phyloP scores from a whole-genome alignment of 2,329 filamentous ascomycete genomes.

The Coniochaeta ligniaria region DNA sequence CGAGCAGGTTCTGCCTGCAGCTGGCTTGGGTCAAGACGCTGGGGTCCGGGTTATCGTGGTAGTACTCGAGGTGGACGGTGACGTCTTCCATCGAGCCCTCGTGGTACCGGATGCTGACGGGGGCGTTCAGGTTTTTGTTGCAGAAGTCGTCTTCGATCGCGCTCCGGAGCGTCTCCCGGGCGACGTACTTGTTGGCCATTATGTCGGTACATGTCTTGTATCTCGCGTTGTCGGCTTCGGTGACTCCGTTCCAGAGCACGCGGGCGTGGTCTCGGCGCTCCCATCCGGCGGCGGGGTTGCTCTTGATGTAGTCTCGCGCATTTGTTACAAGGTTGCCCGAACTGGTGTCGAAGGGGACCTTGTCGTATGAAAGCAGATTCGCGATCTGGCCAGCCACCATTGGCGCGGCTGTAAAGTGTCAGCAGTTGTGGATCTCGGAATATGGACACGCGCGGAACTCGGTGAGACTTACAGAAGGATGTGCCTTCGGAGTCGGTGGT shows the following conservation, averaged over 20 bases:
- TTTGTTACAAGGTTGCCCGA: not conserved
- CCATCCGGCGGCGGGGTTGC: not conserved
- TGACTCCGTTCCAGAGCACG: not conserved
- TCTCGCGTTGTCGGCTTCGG: not conserved
- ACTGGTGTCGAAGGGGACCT: not conserved
- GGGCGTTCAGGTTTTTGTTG: not conserved
- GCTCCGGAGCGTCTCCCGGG: not conserved
- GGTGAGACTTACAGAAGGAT: not conserved
- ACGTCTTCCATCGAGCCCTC: not conserved
- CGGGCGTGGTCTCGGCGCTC: not conserved
- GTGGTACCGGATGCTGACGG: not conserved
- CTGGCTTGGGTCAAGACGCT: not conserved
- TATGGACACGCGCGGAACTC: not conserved
- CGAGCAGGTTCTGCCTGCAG: not conserved
- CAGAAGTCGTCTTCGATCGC: constrained; percentile 1
- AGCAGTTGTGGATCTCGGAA: not conserved
- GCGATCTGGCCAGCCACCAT: not conserved
- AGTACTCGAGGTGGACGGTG: not conserved
- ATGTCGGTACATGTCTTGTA: not conserved
- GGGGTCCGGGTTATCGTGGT: not conserved
- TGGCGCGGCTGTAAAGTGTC: not conserved
- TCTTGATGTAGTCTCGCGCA: not conserved
- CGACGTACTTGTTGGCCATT: not conserved
- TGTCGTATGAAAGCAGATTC: not conserved
- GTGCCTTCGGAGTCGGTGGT: not conserved